phyloP scores from a whole-genome alignment of 1,284 basidiomycete genomes.

The Pseudozyma tsukubaensis region DNA sequence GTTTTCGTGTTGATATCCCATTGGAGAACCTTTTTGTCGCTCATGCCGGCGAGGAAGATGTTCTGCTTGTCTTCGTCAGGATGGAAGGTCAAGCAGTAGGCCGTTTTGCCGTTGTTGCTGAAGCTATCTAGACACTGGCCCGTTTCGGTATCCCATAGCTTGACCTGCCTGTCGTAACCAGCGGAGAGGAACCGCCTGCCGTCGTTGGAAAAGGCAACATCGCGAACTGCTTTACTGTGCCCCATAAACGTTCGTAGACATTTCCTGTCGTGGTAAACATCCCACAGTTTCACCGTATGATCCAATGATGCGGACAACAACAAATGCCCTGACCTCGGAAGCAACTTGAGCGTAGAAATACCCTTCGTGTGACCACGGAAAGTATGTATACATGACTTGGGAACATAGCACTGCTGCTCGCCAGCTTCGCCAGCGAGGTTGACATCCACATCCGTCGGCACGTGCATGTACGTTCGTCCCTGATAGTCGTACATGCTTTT shows the following conservation, averaged over 20 bases:
- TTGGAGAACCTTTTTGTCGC: conserved; percentile 99
- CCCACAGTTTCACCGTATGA: conserved; percentile 99
- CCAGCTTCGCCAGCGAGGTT: conserved; percentile 81
- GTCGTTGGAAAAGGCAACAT: conserved; percentile 92
- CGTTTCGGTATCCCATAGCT: conserved; percentile 99
- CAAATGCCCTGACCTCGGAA: conserved; percentile 92
- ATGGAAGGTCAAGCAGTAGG: conserved; percentile 93
- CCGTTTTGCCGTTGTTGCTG: conserved; percentile 95
- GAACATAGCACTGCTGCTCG: conserved; percentile 90
- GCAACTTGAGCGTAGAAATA: conserved; percentile 89
- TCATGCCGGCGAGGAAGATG: conserved; percentile 97
- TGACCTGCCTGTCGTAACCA: conserved; percentile 94
- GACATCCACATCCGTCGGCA: conserved; percentile 77
- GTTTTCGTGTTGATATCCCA: conserved; percentile 93
- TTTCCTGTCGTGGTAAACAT: conserved; percentile 95
- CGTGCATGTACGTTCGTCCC: conserved; percentile 96
- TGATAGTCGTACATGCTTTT: conserved; percentile 97
- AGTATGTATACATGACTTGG: conserved; percentile 94
- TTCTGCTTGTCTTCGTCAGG: conserved; percentile 96
- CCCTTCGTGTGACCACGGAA: conserved; percentile 98
- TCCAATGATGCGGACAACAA: conserved; percentile 96
- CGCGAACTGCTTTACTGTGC: conserved; percentile 95
- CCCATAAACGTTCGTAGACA: conserved; percentile 97
- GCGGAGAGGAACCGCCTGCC: conserved; percentile 91
- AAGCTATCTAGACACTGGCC: conserved; percentile 94